These are phyloP conservation scores for Chytriomyces sp. DNA, from an alignment of 192 early-diverging fungal genomes.

Conservation along the genomic window DNA sequence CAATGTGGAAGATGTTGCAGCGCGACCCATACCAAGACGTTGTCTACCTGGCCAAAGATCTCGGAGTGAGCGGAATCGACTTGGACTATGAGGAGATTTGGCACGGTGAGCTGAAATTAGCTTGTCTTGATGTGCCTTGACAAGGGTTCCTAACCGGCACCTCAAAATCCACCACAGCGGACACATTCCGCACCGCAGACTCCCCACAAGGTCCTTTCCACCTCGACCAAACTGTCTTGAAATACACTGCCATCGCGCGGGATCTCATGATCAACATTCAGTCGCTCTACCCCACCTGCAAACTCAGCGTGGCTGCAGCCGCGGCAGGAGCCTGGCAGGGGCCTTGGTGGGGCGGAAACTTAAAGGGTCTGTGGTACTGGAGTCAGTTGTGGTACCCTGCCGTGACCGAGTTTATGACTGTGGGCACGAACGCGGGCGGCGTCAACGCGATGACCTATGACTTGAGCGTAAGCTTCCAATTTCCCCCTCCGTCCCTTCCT, in stretches of 20 bases:
- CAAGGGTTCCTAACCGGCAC: no score
- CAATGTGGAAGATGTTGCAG: neutral
- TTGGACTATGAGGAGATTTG: neutral
- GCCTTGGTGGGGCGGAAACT: slow-evolving; percentile 12
- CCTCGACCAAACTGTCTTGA: slow-evolving; percentile 12
- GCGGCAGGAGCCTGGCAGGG: neutral
- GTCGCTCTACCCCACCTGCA: neutral
- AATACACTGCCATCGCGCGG: slow-evolving; percentile 7
- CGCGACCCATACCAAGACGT: neutral
- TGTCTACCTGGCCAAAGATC: no score
- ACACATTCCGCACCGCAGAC: no score
- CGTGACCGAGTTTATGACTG: neutral
- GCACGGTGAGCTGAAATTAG: no score
- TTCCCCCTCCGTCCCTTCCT: neutral
- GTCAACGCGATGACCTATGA: slow-evolving; percentile 5
- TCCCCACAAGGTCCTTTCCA: neutral
- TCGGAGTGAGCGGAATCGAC: neutral
- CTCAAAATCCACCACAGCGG: neutral
- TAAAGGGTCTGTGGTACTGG: slow-evolving; percentile 5
- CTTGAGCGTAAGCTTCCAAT: no score
- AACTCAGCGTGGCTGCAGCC: neutral
- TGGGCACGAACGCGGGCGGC: slow-evolving; percentile 5
- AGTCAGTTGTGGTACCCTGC: neutral
- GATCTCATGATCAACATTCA: neutral
- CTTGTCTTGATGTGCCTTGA: no score